Conservation (phyloP, 176 grass and related monocot genomes). For the Rhynchospora tenuis region DNA sequence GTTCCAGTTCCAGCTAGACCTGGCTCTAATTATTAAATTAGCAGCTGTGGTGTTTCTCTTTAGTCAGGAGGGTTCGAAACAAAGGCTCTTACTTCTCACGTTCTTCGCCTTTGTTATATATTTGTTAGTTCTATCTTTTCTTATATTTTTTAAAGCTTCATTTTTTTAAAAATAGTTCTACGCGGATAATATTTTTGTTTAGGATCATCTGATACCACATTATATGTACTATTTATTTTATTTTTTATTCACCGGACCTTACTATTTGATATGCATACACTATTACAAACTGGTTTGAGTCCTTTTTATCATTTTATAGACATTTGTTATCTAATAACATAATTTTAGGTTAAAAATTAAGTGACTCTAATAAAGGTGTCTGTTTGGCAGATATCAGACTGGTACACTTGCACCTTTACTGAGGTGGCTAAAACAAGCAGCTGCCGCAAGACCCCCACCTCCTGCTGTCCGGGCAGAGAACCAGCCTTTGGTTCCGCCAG, state of each 20-base stretch:
- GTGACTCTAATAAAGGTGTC: not conserved
- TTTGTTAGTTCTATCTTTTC: slow-evolving; percentile 43
- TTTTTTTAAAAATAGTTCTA: not conserved
- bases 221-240: not conserved
- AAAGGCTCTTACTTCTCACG: slow-evolving; percentile 78
- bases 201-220: not conserved
- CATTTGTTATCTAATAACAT: not conserved
- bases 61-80: slow-evolving; percentile 78
- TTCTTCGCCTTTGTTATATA: slow-evolving; percentile 74
- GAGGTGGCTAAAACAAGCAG: slow-evolving; percentile 57
- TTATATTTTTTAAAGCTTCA: not conserved
- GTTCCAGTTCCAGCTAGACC: slow-evolving; percentile 84
- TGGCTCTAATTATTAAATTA: slow-evolving; percentile 81
- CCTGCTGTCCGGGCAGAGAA: slow-evolving; percentile 42
- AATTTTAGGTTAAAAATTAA: not conserved
- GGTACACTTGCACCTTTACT: slow-evolving; percentile 67
- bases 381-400: slow-evolving; percentile 74
- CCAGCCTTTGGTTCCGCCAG: slow-evolving; percentile 33
- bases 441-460: slow-evolving; percentile 48
- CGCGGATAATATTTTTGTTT: slow-evolving; percentile 16
- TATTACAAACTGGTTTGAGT: not conserved
- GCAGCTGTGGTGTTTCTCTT: slow-evolving; percentile 84
- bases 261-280: not conserved
- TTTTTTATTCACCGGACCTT: not conserved
- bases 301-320: not conserved